Evolutionary conservation across 1,139 yeast genomes (phyloP).

Genomic region (Yamadazyma atlantica): DNA sequence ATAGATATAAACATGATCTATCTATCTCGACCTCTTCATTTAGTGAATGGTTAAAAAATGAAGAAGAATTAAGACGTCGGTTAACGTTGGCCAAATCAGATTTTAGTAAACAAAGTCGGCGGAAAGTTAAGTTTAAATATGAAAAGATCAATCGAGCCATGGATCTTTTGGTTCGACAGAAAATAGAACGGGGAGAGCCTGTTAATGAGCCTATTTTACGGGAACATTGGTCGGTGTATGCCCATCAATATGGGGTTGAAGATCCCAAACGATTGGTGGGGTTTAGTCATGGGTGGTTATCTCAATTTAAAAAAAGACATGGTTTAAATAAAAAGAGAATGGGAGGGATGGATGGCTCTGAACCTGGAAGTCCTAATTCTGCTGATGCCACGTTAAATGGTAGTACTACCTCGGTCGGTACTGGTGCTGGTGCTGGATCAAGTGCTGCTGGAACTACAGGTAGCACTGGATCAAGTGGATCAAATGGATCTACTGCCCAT

Average conservation of each 20-base stretch:
- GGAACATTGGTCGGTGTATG: slow-evolving; percentile 56
- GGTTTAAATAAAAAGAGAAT: slow-evolving; percentile 46
- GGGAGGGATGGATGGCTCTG: slow-evolving; percentile 17
- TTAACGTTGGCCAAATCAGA: slow-evolving; percentile 36
- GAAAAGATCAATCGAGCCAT: slow-evolving; percentile 58
- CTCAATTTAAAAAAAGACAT: slow-evolving; percentile 59
- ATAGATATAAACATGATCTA: slow-evolving; percentile 45
- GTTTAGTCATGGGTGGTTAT: slow-evolving; percentile 63
- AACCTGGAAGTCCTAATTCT: not conserved
- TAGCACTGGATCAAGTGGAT: not conserved
- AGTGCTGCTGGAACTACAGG: slow-evolving; percentile 2
- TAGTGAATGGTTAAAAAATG: slow-evolving; percentile 61
- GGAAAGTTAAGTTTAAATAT: slow-evolving; percentile 54
- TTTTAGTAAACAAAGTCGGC: slow-evolving; percentile 40
- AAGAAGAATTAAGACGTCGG: slow-evolving; percentile 46
- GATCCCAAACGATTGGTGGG: slow-evolving; percentile 56
- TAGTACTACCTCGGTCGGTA: slow-evolving; percentile 5
- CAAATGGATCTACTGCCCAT: slow-evolving; percentile 1
- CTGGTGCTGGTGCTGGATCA: slow-evolving; percentile 2
- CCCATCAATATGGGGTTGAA: slow-evolving; percentile 56
- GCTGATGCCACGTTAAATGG: slow-evolving; percentile 3
- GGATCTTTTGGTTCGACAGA: slow-evolving; percentile 51
- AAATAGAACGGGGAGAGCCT: slow-evolving; percentile 44
- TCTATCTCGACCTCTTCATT: slow-evolving; percentile 58
- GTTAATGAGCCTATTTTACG: slow-evolving; percentile 55